Evolutionary conservation across 768 basidiomycete species (phyloP), one percentile per base, ranked within the genome.

Genomic region (Lactifluus hygrophoroides): DNA sequence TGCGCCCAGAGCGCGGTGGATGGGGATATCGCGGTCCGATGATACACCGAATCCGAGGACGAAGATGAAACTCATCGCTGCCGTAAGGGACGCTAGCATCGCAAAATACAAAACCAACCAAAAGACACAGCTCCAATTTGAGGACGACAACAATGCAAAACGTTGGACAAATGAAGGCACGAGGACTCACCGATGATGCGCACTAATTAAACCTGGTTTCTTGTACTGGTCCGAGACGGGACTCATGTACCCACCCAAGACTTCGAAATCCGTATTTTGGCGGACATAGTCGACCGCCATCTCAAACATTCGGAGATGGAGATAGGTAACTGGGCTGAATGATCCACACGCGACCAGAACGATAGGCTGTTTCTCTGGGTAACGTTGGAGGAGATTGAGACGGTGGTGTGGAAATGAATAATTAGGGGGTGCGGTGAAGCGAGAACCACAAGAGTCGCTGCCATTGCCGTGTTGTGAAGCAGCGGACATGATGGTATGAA

Each of bases 281-380:
- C 91, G 84, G 53, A 90, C 83, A 67, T 93, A 94, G 77, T 98
- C 96, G 74, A 88, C 89, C 56, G 95, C 96, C 96, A 99, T 98
- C 71, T 98, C 96, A 73, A 98, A 99, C 94, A 99, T 97, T 65
- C 96, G 90, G 61, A 97, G 82, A 69, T 96, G 94, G 51, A 95
- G 87, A 68, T 94, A 95, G n/a, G 94, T 96, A 62, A 96, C 88
- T 11, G 95, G 95, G 66, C 91, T 94, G 82, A 97, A 97, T 55
- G 92, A 95, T 28, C 95, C 96, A 69, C 96, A 99, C 46, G 93
- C 96, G 59, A 99, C 92, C 62, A 96, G 85, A 55, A 94, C 90
- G 65, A 96, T 74, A n/a, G 93, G 95, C 8, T 85, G 85, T 73
- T 87, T 90, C 21, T 71, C 74, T 8, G 83, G 68, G 67, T 87